Conservation (phyloP, 1,284 basidiomycete species). For the Schizophyllum amplum region DNA sequence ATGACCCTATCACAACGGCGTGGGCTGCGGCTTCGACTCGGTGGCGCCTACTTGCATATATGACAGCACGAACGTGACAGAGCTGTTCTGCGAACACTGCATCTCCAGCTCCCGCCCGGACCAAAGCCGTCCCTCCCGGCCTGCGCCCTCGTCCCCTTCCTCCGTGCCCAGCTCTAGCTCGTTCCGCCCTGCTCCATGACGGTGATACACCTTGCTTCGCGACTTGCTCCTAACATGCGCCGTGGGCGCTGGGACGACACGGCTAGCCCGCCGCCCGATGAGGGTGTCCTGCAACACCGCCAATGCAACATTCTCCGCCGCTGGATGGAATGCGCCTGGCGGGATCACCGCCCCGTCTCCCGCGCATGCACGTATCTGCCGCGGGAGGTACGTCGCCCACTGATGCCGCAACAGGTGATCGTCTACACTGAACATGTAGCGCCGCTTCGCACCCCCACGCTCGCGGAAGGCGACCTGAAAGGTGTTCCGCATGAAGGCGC, state of each 20-base stretch:
- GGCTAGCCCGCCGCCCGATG: constrained; percentile 29
- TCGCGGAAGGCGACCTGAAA: constrained; percentile 85
- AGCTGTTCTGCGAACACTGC: constrained; percentile 66
- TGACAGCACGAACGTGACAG: constrained; percentile 52
- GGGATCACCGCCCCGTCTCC: constrained; percentile 29
- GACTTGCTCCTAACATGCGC: constrained; percentile 59
- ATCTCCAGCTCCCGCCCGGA: constrained; percentile 58
- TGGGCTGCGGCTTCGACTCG: constrained; percentile 18
- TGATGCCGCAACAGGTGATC: constrained; percentile 66
- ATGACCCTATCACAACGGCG: neutral
- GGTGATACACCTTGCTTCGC: constrained; percentile 57
- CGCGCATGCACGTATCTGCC: constrained; percentile 38
- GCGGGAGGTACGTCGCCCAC: constrained; percentile 66
- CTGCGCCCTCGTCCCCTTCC: constrained; percentile 21
- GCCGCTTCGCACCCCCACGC: constrained; percentile 60
- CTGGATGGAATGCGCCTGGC: constrained; percentile 37
- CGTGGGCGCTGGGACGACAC: constrained; percentile 10
- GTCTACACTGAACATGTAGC: constrained; percentile 90
- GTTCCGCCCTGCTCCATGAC: constrained; percentile 48
- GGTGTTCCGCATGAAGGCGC: constrained; percentile 90
- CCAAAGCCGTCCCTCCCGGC: constrained; percentile 46
- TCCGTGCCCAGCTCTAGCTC: constrained; percentile 41
- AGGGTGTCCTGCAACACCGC: constrained; percentile 80
- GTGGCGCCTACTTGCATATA: constrained; percentile 38
- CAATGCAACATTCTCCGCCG: constrained; percentile 68